Evolutionary conservation across 495 filamentous ascomycete species (phyloP).

Genomic region (Neurospora sp.): DNA sequence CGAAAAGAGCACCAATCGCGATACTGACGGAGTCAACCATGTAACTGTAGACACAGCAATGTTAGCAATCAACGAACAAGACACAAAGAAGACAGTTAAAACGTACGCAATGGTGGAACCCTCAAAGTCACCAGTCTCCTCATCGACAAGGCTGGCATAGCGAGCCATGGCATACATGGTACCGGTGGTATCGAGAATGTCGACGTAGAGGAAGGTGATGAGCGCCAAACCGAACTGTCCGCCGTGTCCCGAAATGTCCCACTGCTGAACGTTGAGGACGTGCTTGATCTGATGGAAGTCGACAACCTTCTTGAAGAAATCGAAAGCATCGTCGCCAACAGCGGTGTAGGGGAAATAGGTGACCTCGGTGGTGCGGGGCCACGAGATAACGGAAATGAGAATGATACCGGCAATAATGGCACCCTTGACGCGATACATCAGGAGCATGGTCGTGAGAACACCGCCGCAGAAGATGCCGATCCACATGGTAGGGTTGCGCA

Average conservation of each 20-base stretch:
- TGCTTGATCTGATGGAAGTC: slow-evolving; percentile 65
- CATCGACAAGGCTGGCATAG: slow-evolving; percentile 64
- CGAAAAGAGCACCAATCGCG: slow-evolving; percentile 66
- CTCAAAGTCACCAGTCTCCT: slow-evolving; percentile 67
- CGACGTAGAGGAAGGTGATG: slow-evolving; percentile 78
- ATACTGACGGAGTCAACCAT: slow-evolving; percentile 69
- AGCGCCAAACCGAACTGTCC: slow-evolving; percentile 66
- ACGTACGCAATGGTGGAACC: slow-evolving; percentile 54
- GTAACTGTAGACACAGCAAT: slow-evolving; percentile 29
- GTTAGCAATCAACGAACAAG: neutral
- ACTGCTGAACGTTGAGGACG: slow-evolving; percentile 55
- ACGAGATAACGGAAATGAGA: slow-evolving; percentile 74
- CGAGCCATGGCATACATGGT: slow-evolving; percentile 78
- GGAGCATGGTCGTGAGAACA: slow-evolving; percentile 60
- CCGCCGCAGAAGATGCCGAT: slow-evolving; percentile 76
- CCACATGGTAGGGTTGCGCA: slow-evolving; percentile 73
- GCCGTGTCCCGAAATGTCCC: slow-evolving; percentile 51
- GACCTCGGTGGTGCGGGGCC: slow-evolving; percentile 62
- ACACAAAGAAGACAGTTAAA: too few relatives aligned
- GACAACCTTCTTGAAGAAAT: slow-evolving; percentile 79
- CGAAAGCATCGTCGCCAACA: slow-evolving; percentile 54
- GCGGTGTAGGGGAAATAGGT: slow-evolving; percentile 68
- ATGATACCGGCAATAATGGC: slow-evolving; percentile 72
- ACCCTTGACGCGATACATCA: slow-evolving; percentile 77
- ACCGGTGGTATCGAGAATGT: slow-evolving; percentile 69